Base-by-base conservation (phyloP, 2,329 filamentous ascomycete genomes). In the Verticillium nonalfalfae region DNA sequence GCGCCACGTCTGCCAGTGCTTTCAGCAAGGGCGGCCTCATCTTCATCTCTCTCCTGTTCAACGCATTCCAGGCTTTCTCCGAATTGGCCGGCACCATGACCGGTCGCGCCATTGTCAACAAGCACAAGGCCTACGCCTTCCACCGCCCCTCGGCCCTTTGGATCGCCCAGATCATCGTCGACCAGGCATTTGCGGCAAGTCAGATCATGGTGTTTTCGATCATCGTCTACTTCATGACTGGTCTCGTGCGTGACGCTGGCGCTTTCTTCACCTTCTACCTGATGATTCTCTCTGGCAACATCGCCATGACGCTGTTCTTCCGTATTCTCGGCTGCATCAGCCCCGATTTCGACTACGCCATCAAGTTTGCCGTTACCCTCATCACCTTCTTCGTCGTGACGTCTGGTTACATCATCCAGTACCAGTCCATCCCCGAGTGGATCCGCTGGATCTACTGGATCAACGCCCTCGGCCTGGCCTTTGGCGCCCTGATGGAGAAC, bases 331-430 rank as follows among this genome's bases (percentile, higher is more conserved):
- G 88, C 7, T 91, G 87, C 63, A 63, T 90, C 13, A 92, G 89
- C 62, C 89, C 90, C 0, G 90, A 92, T 68, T 96, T 96, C 62
- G 90, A 96, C 71, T 90, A 90, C 54, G 93, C 93, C 3, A 90
- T 93, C 73, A 93, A 93, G 72, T 89, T 91, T 60, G 90, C 90
- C 7, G 87, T 91, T 5, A 81, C 91, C 1, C 83, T 92, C 59
- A 92, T 96, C 65, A 93, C 90, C 0, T 76, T 93, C n/a, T 91
- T 93, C 67, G 85, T 95, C 33, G 79, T 92, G 21, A 95, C 91
- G 0, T 89, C 87, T 1, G 92, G 92, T 4, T 96, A 95, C 73
- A 76, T 96, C 52, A 94, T 96, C 62, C 91, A 93, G 71, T 93
- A 90, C 71, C 83, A 88, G 58, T 84, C 79, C 2, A 85, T 90